Evolutionary conservation across 176 grass and related monocot species (phyloP).

Genomic region (Bonia amplexicaulis): DNA sequence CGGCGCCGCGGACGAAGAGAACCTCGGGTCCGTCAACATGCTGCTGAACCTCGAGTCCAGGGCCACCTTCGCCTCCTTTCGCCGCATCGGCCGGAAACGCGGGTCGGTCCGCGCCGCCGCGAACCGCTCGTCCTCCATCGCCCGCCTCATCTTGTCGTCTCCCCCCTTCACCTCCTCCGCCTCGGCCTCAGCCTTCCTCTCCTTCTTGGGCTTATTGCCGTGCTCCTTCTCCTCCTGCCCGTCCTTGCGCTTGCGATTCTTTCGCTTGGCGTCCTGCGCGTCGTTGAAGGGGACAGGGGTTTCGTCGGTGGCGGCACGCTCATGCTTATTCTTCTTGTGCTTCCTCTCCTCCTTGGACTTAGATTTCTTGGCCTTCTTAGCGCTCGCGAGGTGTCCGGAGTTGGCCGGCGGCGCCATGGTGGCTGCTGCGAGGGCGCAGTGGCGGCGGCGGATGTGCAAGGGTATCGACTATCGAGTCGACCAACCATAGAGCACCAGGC

Average conservation of each 20-base stretch:
- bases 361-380: conserved; percentile 30
- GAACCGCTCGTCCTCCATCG: conserved; percentile 67
- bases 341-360: conserved; percentile 25
- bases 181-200: background rate
- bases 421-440: background rate
- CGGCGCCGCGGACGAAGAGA: conserved; percentile 41
- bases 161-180: background rate
- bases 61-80: conserved; percentile 65
- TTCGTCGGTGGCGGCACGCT: background rate
- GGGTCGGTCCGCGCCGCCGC: conserved; percentile 52
- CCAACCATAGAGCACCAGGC: background rate
- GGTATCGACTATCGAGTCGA: background rate
- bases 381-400: conserved; percentile 12
- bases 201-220: conserved; percentile 33
- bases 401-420: conserved; percentile 45
- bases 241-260: conserved; percentile 46
- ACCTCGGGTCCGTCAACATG: conserved; percentile 68
- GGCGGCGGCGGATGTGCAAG: background rate
- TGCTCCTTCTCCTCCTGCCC: conserved; percentile 26
- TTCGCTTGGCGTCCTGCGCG: background rate
- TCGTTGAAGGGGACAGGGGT: background rate
- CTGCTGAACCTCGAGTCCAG: conserved; percentile 70
- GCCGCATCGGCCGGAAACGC: conserved; percentile 64
- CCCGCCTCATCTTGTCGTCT: conserved; percentile 28
- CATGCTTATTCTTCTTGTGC: conserved; percentile 13